Base-by-base conservation (phyloP, 306 rosid genomes). In the Cucurbita ficifolia region DNA sequence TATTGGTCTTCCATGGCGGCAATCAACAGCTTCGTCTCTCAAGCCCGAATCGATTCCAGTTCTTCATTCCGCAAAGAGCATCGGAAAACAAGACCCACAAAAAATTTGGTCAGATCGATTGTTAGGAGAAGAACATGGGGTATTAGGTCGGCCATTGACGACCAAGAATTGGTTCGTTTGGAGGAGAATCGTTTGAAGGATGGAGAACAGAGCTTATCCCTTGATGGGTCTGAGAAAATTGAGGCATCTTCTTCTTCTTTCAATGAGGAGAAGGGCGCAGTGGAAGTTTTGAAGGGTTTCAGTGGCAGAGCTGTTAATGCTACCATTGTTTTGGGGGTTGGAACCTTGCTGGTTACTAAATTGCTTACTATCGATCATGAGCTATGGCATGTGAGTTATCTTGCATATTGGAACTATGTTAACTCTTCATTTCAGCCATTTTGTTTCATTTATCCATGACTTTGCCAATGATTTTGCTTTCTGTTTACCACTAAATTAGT, bases 331-430 rank as follows among this genome's bases (percentile, higher is more conserved):
- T 80, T 94, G 72, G 96, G 95, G n/a, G 81, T 91, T 72, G 99
- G 97, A 65, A 87, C 95, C 59, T 86, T 88, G 76, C 87, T 90
- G 9, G 88, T 94, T 57, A 86, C 96, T 75, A 94, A 84, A 80
- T 80, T 94, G 85, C 92, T 94, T 76, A 89, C 95, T 0, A 89
- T 94, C 77, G 97, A 91, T 79, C 86, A 89, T 76, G 96, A 94
- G 61, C 91, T 89, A 70, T 94, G 99, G 96, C 97, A 94, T 54
- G 99, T 91, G 49, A 76, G 97, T 83, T 43, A 48, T 69, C 73
- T 69, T 46, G 24, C 56, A 46, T 22, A 0, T 8, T 63, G 29
- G 33, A 40, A 40, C 73, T 22, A 22, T 11, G 14, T 69, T 48
- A 46, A 24, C 49, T 46, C 42, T 69, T 69, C 56, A 51, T 63